phyloP scores from a whole-genome alignment of 192 early-diverging fungal species.

The Backusella mclennaniae region DNA sequence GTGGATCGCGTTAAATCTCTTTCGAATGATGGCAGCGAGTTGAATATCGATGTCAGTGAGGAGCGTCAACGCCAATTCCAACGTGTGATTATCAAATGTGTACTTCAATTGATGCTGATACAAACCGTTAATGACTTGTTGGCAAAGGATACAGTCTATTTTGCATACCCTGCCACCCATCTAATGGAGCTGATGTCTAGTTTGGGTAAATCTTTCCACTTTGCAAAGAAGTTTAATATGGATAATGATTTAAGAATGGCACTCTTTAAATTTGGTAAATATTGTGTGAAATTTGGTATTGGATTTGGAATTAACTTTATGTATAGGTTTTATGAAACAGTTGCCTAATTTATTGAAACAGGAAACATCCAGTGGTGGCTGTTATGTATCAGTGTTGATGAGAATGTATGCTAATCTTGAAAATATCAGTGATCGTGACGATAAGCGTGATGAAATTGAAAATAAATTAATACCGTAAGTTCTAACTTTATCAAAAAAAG shows the following conservation, averaged over 20 bases:
- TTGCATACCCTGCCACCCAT: conserved; percentile 52
- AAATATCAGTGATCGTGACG: conserved; percentile 38
- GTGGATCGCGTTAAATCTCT: conserved; percentile 24
- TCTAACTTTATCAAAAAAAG: neutral
- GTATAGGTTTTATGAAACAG: conserved; percentile 78
- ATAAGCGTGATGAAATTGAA: conserved; percentile 37
- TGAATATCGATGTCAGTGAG: conserved; percentile 26
- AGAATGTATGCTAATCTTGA: conserved; percentile 57
- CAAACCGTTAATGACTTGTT: conserved; percentile 86
- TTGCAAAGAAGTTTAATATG: conserved; percentile 81
- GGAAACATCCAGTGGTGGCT: conserved; percentile 75
- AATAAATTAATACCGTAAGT: conserved; percentile 44
- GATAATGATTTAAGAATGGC: conserved; percentile 76
- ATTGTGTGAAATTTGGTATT: neutral
- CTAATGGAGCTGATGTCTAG: conserved; percentile 79
- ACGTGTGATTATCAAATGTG: conserved; percentile 86
- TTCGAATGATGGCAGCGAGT: conserved; percentile 13
- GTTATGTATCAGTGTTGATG: conserved; percentile 67
- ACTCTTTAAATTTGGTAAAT: conserved; percentile 62
- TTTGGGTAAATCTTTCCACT: conserved; percentile 72
- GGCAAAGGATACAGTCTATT: conserved; percentile 54
- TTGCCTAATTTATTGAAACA: conserved; percentile 91
- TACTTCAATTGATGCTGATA: conserved; percentile 84
- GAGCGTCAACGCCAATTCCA: conserved; percentile 76
- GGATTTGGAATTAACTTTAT: neutral